Evolutionary conservation across 2,329 filamentous ascomycete species (phyloP).

Genomic region (Escovopsis weberi): DNA sequence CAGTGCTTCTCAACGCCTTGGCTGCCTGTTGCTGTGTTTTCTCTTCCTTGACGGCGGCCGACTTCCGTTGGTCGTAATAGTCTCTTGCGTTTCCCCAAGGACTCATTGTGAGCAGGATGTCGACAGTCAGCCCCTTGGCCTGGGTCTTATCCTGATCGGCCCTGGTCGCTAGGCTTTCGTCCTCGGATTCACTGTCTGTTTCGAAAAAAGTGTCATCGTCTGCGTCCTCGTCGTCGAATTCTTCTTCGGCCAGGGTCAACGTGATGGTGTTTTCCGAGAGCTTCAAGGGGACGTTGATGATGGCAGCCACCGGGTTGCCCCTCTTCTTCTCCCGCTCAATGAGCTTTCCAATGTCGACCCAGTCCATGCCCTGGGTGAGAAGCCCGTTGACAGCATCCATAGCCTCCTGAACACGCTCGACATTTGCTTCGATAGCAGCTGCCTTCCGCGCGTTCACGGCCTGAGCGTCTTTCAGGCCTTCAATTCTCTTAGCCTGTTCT

Average conservation of each 20-base stretch:
- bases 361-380: slow-evolving; percentile 93
- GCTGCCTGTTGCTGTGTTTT: slow-evolving; percentile 72
- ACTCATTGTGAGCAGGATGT: slow-evolving; percentile 69
- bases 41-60: slow-evolving; percentile 72
- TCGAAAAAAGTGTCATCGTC: slow-evolving; percentile 39
- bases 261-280: slow-evolving; percentile 83
- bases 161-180: slow-evolving; percentile 19
- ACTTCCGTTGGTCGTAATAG: slow-evolving; percentile 82
- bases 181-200: slow-evolving; percentile 42
- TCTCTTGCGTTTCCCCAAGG: slow-evolving; percentile 82
- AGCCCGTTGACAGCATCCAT: slow-evolving; percentile 85
- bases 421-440: slow-evolving; percentile 77
- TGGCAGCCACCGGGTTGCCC: slow-evolving; percentile 70
- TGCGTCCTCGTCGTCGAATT: slow-evolving; percentile 45
- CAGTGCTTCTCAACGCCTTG: slow-evolving; percentile 75
- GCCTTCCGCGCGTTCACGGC: slow-evolving; percentile 77
- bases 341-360: slow-evolving; percentile 78
- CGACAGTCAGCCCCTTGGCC: slow-evolving; percentile 51
- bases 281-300: slow-evolving; percentile 78
- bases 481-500: slow-evolving; percentile 75
- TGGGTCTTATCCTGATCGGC: slow-evolving; percentile 24
- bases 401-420: slow-evolving; percentile 82
- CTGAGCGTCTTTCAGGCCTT: slow-evolving; percentile 69
- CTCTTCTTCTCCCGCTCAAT: slow-evolving; percentile 75
- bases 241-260: slow-evolving; percentile 58